phyloP scores from a whole-genome alignment of 108 stramenopile genomes.

The Cyclotella choctawhatcheeana region DNA sequence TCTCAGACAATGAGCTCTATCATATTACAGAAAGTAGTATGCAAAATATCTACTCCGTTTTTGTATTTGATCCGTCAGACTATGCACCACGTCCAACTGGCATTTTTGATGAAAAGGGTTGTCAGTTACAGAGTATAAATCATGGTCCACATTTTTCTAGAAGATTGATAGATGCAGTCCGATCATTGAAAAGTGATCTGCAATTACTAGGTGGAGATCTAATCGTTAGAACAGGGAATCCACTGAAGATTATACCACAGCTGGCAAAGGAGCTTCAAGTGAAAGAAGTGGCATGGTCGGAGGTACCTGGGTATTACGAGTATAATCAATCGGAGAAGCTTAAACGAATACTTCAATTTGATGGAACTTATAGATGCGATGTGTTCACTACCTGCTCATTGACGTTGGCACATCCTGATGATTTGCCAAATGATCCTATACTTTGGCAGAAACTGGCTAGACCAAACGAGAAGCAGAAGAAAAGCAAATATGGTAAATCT shows the following conservation, averaged over 20 bases:
- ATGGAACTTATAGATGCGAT: slow-evolving; percentile 3
- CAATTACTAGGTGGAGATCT: slow-evolving; percentile 53
- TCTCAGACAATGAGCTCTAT: slow-evolving; percentile 65
- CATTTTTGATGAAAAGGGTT: slow-evolving; percentile 15
- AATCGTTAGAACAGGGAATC: slow-evolving; percentile 59
- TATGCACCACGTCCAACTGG: slow-evolving; percentile 52
- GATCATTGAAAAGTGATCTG: slow-evolving; percentile 41
- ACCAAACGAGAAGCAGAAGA: slow-evolving; percentile 52
- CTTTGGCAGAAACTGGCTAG: slow-evolving; percentile 55
- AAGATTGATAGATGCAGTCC: slow-evolving; percentile 52
- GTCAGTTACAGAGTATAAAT: slow-evolving; percentile 32
- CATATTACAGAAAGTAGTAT: slow-evolving; percentile 10
- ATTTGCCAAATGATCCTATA: slow-evolving; percentile 46
- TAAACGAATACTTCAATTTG: slow-evolving; percentile 3
- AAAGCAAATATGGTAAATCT: slow-evolving; percentile 4
- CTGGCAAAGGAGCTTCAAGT: slow-evolving; percentile 41
- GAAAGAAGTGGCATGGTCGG: slow-evolving; percentile 58
- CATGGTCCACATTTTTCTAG: slow-evolving; percentile 60
- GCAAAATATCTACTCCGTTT: slow-evolving; percentile 50
- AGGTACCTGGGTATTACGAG: slow-evolving; percentile 69
- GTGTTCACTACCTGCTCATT: slow-evolving; percentile 42
- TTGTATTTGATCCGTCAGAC: slow-evolving; percentile 58
- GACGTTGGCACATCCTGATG: slow-evolving; percentile 69
- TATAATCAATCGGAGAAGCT: slow-evolving; percentile 33
- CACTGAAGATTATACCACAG: slow-evolving; percentile 43